Conservation (phyloP, 2,329 filamentous ascomycete genomes). For the Xylariales sp. region DNA sequence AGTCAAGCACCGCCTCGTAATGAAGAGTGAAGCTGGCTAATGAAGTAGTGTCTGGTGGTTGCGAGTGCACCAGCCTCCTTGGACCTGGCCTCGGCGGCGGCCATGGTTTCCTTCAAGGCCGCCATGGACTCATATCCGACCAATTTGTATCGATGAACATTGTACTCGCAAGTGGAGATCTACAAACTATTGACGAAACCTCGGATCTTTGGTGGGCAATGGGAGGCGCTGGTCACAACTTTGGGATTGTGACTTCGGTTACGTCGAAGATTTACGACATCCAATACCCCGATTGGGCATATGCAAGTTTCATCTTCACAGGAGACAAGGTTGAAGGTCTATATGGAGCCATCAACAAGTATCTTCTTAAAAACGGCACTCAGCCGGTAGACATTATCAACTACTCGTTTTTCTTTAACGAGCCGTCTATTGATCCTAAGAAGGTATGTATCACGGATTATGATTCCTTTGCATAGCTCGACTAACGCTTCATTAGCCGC, state of each 20-base stretch:
- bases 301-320: constrained; percentile 58
- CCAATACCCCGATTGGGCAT: constrained; percentile 54
- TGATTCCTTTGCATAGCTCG: not conserved
- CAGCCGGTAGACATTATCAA: constrained; percentile 36
- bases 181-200: constrained; percentile 53
- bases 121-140: constrained; percentile 64
- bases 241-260: constrained; percentile 66
- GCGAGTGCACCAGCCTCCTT: constrained; percentile 53
- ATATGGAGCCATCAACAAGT: constrained; percentile 59
- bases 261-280: constrained; percentile 62
- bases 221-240: constrained; percentile 69
- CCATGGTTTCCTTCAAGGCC: constrained; percentile 65
- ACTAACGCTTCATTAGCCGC: too few species aligned
- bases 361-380: constrained; percentile 55
- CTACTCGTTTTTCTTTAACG: constrained; percentile 34
- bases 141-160: constrained; percentile 64
- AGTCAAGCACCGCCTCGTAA: constrained; percentile 2
- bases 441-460: constrained; percentile 21
- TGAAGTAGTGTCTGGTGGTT: constrained; percentile 51
- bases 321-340: constrained; percentile 60
- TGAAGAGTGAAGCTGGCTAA: not conserved
- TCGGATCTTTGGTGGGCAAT: constrained; percentile 70
- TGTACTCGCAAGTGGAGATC: constrained; percentile 62
- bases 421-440: constrained; percentile 28
- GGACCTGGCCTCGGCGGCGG: constrained; percentile 68